Conservation (phyloP, 768 basidiomycete species). For the Xanthoconium purpureum region DNA sequence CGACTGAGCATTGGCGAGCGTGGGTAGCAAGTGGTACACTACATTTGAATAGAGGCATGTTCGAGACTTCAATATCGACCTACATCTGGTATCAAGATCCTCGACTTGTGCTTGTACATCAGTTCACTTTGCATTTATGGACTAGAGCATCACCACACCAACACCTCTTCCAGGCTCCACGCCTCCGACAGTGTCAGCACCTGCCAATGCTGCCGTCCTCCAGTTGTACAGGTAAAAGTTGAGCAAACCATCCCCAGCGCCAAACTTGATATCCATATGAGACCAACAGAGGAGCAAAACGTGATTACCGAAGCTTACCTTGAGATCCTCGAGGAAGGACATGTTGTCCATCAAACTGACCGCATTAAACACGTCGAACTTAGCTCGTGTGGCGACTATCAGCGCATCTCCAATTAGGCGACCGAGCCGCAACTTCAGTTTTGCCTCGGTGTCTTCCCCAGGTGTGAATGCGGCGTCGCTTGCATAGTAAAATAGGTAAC, state of each 20-base stretch:
- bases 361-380: slow-evolving; percentile 96
- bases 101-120: background rate
- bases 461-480: slow-evolving; percentile 68
- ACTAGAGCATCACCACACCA: slow-evolving; percentile 90
- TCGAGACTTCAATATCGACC: background rate
- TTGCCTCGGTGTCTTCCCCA: slow-evolving; percentile 56
- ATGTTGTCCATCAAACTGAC: slow-evolving; percentile 94
- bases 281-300: background rate
- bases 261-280: slow-evolving; percentile 60
- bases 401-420: slow-evolving; percentile 78
- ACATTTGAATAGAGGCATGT: slow-evolving; percentile 1
- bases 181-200: slow-evolving; percentile 52
- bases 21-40: slow-evolving; percentile 3
- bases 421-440: slow-evolving; percentile 65
- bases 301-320: slow-evolving; percentile 45
- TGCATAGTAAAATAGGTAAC: slow-evolving; percentile 95
- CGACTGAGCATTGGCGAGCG: slow-evolving; percentile 42
- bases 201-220: slow-evolving; percentile 78
- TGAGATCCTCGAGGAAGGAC: slow-evolving; percentile 75
- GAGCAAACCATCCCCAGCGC: slow-evolving; percentile 85
- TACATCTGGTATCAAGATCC: background rate
- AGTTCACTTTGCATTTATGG: background rate
- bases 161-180: slow-evolving; percentile 71
- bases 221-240: slow-evolving; percentile 97
- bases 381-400: slow-evolving; percentile 73